Evolutionary conservation across 164 flowering plant species (phyloP).

Genomic region (Vitis rotundifolia): DNA sequence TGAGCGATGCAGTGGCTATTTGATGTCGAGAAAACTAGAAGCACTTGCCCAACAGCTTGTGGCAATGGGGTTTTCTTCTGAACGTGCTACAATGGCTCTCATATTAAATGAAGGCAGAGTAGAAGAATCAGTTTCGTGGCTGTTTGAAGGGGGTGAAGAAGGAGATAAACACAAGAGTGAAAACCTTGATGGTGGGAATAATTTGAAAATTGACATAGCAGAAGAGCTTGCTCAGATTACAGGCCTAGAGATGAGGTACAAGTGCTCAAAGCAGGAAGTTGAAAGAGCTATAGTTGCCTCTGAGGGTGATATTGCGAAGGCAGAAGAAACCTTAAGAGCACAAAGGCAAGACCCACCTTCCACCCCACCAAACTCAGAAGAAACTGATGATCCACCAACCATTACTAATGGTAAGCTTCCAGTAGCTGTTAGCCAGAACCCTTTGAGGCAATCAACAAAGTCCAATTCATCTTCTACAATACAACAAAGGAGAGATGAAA

Average conservation of each 20-base stretch:
- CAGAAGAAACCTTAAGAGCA: conserved; percentile 52
- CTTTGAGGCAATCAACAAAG: conserved; percentile 38
- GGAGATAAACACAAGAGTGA: conserved; percentile 34
- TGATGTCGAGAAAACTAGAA: conserved; percentile 91
- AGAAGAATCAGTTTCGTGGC: conserved; percentile 86
- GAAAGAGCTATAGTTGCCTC: conserved; percentile 80
- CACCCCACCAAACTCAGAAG: conserved; percentile 55
- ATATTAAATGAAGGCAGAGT: conserved; percentile 84
- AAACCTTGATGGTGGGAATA: conserved; percentile 40
- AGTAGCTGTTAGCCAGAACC: conserved; percentile 21
- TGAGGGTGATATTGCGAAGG: conserved; percentile 90
- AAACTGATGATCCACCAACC: conserved; percentile 44
- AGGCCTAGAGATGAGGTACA: conserved; percentile 63
- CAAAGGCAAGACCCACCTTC: conserved; percentile 57
- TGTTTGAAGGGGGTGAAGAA: conserved; percentile 78
- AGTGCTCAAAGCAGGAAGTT: conserved; percentile 80
- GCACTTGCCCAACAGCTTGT: conserved; percentile 87
- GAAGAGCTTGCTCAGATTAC: conserved; percentile 82
- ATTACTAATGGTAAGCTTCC: conserved; percentile 25
- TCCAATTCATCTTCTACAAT: conserved; percentile 26
- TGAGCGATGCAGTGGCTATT: conserved; percentile 78
- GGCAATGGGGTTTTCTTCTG: conserved; percentile 84
- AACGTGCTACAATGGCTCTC: conserved; percentile 88
- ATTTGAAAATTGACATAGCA: conserved; percentile 80
- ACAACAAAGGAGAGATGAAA: conserved; percentile 66